Percentiles rank a stretch among this genome's conserved stretches.
These are phyloP conservation scores for Dunaliella sp. DNA, from an alignment of 139 green algal species.

Conservation along the genomic window DNA sequence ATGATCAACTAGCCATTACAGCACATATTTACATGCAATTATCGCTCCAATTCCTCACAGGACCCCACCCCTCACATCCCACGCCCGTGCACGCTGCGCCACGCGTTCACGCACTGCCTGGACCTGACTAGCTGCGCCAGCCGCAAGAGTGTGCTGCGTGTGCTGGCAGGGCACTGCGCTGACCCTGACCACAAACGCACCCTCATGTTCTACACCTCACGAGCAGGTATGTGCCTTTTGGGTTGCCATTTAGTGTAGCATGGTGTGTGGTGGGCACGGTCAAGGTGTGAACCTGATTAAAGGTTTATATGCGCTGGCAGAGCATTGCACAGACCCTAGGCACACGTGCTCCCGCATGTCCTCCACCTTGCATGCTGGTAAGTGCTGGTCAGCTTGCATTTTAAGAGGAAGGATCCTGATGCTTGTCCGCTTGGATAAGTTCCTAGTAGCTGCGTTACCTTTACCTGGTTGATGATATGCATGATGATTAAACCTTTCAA, in stretches of 20 bases:
- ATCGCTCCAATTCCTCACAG: too few species aligned
- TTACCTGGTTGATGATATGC: too few species aligned
- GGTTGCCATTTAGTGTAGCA: too few species aligned
- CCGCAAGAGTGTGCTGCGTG: slow-evolving; percentile 80
- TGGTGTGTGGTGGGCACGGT: too few species aligned
- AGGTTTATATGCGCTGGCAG: slow-evolving; percentile 83
- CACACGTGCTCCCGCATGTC: slow-evolving; percentile 60
- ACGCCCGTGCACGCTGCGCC: slow-evolving; percentile 72
- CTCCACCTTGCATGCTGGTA: slow-evolving; percentile 23
- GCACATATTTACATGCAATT: too few species aligned
- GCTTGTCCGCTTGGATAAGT: too few species aligned
- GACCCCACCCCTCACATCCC: slow-evolving; percentile 56
- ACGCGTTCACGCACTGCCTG: slow-evolving; percentile 58
- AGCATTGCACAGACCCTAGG: slow-evolving; percentile 68
- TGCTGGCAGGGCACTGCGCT: slow-evolving; percentile 83
- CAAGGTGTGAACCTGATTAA: too few species aligned
- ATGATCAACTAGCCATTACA: too few species aligned
- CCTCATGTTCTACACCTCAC: slow-evolving; percentile 35
- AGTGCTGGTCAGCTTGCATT: too few species aligned
- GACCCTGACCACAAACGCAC: slow-evolving; percentile 59
- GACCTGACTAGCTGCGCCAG: slow-evolving; percentile 69
- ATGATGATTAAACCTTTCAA: too few species aligned
- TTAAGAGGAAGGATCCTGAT: too few species aligned
- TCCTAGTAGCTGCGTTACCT: too few species aligned
- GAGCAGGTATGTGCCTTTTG: slow-evolving; percentile 24